Conservation (phyloP, 108 stramenopile species). For the Mayamaea pseudoterrestris region DNA sequence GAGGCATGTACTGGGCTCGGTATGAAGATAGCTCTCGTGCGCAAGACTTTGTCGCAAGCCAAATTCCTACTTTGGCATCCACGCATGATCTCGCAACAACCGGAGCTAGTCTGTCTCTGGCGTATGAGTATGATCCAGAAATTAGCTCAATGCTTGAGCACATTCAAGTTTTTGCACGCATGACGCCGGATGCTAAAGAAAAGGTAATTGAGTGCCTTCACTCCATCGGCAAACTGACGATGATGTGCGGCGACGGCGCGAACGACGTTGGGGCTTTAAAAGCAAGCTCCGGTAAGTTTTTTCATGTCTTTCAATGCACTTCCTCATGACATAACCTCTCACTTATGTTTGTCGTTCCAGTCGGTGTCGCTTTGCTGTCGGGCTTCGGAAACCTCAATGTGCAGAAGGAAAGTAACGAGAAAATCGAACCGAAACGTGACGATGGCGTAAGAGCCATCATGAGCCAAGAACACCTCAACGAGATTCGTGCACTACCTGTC, state of each 20-base stretch:
- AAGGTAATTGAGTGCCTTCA: conserved; percentile 84
- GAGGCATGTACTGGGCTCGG: conserved; percentile 67
- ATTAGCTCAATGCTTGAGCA: conserved; percentile 58
- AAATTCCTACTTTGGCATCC: conserved; percentile 54
- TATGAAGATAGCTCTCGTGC: conserved; percentile 68
- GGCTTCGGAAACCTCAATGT: conserved; percentile 93
- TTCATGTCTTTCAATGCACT: no score
- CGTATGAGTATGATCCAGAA: conserved; percentile 58
- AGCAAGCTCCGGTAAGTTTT: no score
- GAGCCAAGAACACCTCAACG: conserved; percentile 38
- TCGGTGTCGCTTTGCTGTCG: conserved; percentile 87
- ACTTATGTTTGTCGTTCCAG: no score
- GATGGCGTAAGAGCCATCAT: conserved; percentile 38
- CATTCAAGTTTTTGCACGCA: conserved; percentile 91
- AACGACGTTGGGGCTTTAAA: conserved; percentile 87
- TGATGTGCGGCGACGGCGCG: conserved; percentile 98
- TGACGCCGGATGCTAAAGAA: conserved; percentile 96
- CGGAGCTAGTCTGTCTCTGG: conserved; percentile 57
- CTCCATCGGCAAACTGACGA: conserved; percentile 61
- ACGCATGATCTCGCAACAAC: conserved; percentile 78
- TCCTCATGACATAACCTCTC: no score
- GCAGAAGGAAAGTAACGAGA: conserved; percentile 12
- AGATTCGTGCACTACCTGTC: conserved; percentile 35
- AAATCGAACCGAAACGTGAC: conserved; percentile 37
- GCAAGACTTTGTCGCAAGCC: conserved; percentile 32